phyloP scores from a whole-genome alignment of 2,329 filamentous ascomycete species.

The Hymenoscyphus scutula region DNA sequence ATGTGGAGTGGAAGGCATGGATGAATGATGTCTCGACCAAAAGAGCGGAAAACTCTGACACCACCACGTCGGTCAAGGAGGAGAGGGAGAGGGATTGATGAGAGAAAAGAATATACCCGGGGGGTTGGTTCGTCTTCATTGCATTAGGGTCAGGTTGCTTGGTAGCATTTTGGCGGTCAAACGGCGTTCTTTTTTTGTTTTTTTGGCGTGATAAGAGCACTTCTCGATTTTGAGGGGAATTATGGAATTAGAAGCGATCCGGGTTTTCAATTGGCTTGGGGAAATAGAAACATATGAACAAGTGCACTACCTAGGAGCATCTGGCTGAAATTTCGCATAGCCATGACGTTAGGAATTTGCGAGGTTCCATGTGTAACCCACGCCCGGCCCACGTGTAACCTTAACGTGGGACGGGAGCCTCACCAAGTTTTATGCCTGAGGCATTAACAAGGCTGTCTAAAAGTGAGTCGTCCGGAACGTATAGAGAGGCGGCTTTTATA shows the following conservation, averaged over 20 bases:
- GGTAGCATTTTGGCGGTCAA: constrained; percentile 14
- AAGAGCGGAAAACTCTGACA: constrained; percentile 10
- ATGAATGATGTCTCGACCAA: constrained; percentile 33
- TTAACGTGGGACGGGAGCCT: not conserved
- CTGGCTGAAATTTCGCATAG: too few relatives aligned
- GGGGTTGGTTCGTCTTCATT: constrained; percentile 13
- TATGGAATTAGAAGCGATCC: not conserved
- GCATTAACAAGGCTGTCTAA: not conserved
- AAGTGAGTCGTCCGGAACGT: too few relatives aligned
- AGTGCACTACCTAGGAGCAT: too few relatives aligned
- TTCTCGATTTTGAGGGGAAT: too few relatives aligned
- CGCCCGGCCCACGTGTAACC: too few relatives aligned
- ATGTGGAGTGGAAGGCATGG: constrained; percentile 34
- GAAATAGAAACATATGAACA: too few relatives aligned
- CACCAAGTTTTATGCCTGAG: not conserved
- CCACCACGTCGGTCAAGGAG: constrained; percentile 6
- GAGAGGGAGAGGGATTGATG: constrained; percentile 10
- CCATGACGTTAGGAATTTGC: too few relatives aligned
- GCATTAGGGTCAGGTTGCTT: constrained; percentile 18
- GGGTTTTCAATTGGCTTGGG: too few relatives aligned
- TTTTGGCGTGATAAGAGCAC: constrained; percentile 8
- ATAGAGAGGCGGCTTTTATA: too few relatives aligned
- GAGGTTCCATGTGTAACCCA: too few relatives aligned
- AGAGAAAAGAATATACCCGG: constrained; percentile 23
- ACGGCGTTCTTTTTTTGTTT: too few relatives aligned